Evolutionary conservation across 345 rosid genomes (phyloP).

Genomic region (Linum tenue): DNA sequence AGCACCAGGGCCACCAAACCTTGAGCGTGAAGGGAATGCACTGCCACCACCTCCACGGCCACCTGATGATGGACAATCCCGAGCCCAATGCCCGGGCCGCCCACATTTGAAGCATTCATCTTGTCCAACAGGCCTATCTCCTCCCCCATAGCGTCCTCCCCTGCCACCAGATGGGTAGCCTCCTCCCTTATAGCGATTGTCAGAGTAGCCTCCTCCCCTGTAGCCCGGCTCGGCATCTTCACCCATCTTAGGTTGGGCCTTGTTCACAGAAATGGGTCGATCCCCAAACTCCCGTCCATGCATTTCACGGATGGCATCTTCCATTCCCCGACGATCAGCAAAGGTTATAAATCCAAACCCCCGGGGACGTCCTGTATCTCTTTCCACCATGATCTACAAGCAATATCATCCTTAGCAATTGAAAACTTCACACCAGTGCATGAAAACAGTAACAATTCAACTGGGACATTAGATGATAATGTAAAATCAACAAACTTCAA

Average conservation of each 20-base stretch:
- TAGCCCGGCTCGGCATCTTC: slow-evolving; percentile 32
- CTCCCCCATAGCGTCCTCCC: slow-evolving; percentile 46
- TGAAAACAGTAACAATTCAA: slow-evolving; percentile 16
- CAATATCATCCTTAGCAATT: slow-evolving; percentile 11
- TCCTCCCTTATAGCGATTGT: slow-evolving; percentile 61
- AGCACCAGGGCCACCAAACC: slow-evolving; percentile 57
- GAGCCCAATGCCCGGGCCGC: slow-evolving; percentile 93
- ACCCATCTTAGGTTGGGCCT: slow-evolving; percentile 90
- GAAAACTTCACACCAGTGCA: slow-evolving; percentile 11
- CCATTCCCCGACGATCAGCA: slow-evolving; percentile 90
- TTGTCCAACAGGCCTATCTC: slow-evolving; percentile 65
- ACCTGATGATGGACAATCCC: slow-evolving; percentile 89
- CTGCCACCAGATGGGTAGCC: slow-evolving; percentile 67
- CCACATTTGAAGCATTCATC: slow-evolving; percentile 99
- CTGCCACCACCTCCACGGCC: slow-evolving; percentile 59
- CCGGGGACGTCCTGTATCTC: slow-evolving; percentile 89
- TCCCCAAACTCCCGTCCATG: slow-evolving; percentile 90
- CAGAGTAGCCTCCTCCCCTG: slow-evolving; percentile 20
- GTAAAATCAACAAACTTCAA: neutral
- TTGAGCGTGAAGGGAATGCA: slow-evolving; percentile 57
- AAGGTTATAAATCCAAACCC: slow-evolving; percentile 96
- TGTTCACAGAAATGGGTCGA: slow-evolving; percentile 85
- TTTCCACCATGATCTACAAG: slow-evolving; percentile 87
- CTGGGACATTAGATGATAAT: neutral
- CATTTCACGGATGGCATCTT: slow-evolving; percentile 93